Conservation (phyloP, 805 yeast species). For the Candida easanensis region DNA sequence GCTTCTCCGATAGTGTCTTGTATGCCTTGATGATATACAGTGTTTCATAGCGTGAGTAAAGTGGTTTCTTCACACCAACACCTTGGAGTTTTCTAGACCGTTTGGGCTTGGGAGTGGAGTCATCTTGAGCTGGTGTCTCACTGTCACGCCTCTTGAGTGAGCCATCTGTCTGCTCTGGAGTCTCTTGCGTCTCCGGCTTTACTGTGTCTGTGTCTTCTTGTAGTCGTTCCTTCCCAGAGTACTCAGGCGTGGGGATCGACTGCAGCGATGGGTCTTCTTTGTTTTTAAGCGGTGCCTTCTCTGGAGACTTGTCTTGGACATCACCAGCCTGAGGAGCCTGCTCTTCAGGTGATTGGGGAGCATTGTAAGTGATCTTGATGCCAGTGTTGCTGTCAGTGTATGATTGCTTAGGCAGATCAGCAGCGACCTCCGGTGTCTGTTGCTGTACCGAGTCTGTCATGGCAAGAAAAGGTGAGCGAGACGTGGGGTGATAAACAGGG, state of each 20-base stretch:
- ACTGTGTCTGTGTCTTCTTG: not conserved
- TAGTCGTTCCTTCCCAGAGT: not conserved
- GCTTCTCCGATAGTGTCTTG: conserved; percentile 17
- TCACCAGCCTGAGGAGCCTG: too few species aligned
- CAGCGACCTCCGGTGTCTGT: not conserved
- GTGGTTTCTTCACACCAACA: conserved; percentile 27
- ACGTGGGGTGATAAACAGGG: too few species aligned
- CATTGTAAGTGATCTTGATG: not conserved
- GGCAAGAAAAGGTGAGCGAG: not conserved
- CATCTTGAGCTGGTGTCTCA: conserved; percentile 5
- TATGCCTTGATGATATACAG: conserved; percentile 24
- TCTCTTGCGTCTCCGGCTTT: not conserved
- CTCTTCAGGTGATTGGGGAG: not conserved
- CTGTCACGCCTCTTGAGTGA: conserved; percentile 7
- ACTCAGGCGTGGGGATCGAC: conserved; percentile 3
- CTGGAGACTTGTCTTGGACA: too few species aligned
- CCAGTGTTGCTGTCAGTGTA: not conserved
- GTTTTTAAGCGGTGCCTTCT: not conserved
- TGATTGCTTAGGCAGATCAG: not conserved
- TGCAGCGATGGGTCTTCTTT: not conserved
- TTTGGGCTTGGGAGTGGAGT: conserved; percentile 13
- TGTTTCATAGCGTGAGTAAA: conserved; percentile 27
- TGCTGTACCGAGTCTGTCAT: not conserved
- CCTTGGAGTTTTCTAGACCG: conserved; percentile 27
- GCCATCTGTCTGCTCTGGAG: not conserved